Evolutionary conservation across 2,329 filamentous ascomycete species (phyloP), one percentile per base, ranked within the genome.

Genomic region (Didymellaceae sp.): DNA sequence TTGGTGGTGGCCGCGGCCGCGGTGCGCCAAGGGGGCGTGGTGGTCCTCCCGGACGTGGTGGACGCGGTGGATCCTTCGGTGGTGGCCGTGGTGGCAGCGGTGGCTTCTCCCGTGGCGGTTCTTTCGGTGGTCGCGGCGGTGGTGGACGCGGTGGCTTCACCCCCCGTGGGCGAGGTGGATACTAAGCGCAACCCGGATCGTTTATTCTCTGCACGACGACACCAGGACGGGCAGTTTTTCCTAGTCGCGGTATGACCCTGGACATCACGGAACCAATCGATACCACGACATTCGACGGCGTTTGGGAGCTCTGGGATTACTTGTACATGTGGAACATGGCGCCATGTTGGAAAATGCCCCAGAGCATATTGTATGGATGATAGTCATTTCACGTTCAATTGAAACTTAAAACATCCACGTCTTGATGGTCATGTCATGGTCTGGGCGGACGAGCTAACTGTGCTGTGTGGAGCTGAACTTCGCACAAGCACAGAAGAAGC

Each of bases 21-120:
- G 82, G 82, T 41, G 78, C 78, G 37, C 78, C 80, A 34, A 75
- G 82, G 71, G 82, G 82, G 58, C 57, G 65, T 49, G 65, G 65
- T 31, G 63, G 76, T 74, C 61, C 73, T 60, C 56, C 72, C 45
- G 66, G 73, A 56, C 66, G 73, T 45, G 70, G 68, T 32, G 54
- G 57, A 38, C 60, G 73, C 48, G 73, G 73, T 52, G 73, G 76
- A 28, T 50, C 46, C 26, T 79, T 78, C 58, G 70, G 75, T 45
- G 59, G 86, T 64, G 31, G 37, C 17, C 44, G 56, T 41, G 58
- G 62, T 41, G 65, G 65, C 30, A 52, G 65, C 40, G 65, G 67
- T 45, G 68, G 68, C 13, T 70, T 70, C 63, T 66, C 65, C 45
- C 55, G 67, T 53, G 65, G 65, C 31, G 57, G n/a, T n/a, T n/a